Evolutionary conservation across 2,329 filamentous ascomycete genomes (phyloP).

Genomic region (Ceratocystis huliohia): DNA sequence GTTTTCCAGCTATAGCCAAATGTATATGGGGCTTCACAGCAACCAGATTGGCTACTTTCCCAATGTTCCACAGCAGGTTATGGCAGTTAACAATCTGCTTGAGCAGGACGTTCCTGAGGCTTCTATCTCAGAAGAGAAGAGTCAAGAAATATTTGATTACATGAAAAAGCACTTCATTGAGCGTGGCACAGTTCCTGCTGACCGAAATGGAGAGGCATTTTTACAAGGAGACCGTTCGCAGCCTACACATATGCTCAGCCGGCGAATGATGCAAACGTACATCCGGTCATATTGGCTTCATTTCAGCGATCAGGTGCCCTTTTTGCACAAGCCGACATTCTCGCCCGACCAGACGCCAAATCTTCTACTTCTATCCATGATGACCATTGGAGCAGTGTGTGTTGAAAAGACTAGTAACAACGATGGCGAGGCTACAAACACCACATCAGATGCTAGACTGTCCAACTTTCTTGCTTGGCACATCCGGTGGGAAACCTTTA

Average conservation of each 20-base stretch:
- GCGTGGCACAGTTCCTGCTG: conserved; percentile 50
- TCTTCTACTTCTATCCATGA: conserved; percentile 72
- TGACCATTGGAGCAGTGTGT: conserved; percentile 83
- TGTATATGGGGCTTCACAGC: conserved; percentile 19
- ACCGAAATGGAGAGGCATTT: conserved; percentile 15
- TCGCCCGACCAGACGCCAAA: conserved; percentile 76
- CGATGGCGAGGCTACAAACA: conserved; percentile 51
- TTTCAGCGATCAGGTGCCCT: conserved; percentile 87
- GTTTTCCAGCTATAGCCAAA: conserved; percentile 20
- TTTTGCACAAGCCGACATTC: conserved; percentile 89
- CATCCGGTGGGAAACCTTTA: conserved; percentile 91
- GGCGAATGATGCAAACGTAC: conserved; percentile 92
- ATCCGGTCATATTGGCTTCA: conserved; percentile 89
- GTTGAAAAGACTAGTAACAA: conserved; percentile 71
- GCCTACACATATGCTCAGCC: conserved; percentile 56
- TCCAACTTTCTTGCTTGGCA: conserved; percentile 88
- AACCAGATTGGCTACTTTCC: conserved; percentile 44
- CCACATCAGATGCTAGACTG: conserved; percentile 54
- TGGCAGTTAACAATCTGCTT: conserved; percentile 77
- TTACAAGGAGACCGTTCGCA: conserved; percentile 64
- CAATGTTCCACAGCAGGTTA: conserved; percentile 59
- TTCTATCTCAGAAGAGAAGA: conserved; percentile 75
- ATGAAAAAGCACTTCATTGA: conserved; percentile 69
- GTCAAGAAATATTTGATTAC: conserved; percentile 67
- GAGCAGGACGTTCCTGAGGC: conserved; percentile 70